Evolutionary conservation across 2,329 filamentous ascomycete genomes (phyloP).

Genomic region (Annulohypoxylon truncatum): DNA sequence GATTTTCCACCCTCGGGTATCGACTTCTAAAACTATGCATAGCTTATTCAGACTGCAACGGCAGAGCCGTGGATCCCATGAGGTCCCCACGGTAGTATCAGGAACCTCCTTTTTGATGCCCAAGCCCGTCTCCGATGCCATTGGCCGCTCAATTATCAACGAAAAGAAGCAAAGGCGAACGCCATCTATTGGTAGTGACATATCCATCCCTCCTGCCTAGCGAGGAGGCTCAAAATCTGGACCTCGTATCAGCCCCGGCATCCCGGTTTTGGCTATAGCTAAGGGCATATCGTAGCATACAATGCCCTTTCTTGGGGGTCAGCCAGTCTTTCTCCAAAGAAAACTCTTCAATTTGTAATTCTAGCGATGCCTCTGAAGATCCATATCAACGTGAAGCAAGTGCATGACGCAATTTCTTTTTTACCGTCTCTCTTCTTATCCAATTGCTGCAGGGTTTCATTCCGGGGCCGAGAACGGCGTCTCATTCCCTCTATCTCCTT

Average conservation of each 20-base stretch:
- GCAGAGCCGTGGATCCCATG: conserved; percentile 30
- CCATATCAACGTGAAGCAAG: conserved; percentile 26
- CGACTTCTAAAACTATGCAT: conserved; percentile 39
- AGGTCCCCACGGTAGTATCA: conserved; percentile 31
- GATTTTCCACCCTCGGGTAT: conserved; percentile 41
- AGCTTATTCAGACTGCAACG: conserved; percentile 44
- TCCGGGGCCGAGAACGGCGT: conserved; percentile 34
- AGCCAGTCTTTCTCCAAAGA: conserved; percentile 6
- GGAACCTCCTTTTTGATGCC: conserved; percentile 27
- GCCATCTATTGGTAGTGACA: conserved; percentile 1
- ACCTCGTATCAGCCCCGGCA: conserved; percentile 3
- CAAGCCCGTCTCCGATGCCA: conserved; percentile 21
- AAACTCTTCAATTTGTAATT: conserved; percentile 36
- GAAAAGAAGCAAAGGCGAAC: conserved; percentile 1
- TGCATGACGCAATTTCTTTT: conserved; percentile 34
- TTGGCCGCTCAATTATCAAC: conserved; percentile 18
- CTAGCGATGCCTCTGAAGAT: conserved; percentile 20
- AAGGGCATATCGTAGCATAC: background rate
- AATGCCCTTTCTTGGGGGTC: conserved; percentile 1
- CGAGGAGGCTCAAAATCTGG: conserved; percentile 2
- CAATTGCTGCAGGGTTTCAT: conserved; percentile 33
- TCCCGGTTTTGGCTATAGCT: conserved; percentile 8
- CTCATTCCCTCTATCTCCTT: conserved; percentile 15
- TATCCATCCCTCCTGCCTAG: background rate
- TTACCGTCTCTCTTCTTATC: conserved; percentile 26